Conservation (phyloP, 352 stramenopile species). For the Poterioochromonas sp. region DNA sequence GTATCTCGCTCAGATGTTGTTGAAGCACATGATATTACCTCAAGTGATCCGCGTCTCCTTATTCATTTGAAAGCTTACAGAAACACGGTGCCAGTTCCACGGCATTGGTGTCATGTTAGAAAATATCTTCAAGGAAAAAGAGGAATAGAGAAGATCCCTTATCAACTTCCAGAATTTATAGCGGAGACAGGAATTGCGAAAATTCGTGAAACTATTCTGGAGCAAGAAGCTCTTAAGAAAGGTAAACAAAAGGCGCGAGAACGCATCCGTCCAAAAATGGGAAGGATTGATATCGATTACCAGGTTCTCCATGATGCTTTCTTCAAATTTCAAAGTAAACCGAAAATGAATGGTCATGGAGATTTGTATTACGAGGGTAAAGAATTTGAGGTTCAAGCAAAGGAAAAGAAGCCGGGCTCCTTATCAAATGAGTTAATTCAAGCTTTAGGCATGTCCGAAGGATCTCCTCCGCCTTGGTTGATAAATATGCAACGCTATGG, state of each 20-base stretch:
- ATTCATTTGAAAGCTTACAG: conserved; percentile 87
- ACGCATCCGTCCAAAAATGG: conserved; percentile 86
- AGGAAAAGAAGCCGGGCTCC: conserved; percentile 72
- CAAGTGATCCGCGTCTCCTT: conserved; percentile 83
- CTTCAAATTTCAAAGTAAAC: conserved; percentile 96
- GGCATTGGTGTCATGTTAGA: conserved; percentile 93
- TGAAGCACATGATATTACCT: conserved; percentile 90
- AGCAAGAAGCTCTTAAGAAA: conserved; percentile 76
- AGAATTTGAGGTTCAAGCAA: conserved; percentile 76
- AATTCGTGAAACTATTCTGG: conserved; percentile 45
- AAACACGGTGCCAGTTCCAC: conserved; percentile 89
- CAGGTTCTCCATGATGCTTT: conserved; percentile 94
- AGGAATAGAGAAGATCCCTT: conserved; percentile 87
- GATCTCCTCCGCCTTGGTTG: conserved; percentile 87
- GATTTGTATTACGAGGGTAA: conserved; percentile 96
- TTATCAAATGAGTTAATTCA: conserved; percentile 67
- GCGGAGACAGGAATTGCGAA: conserved; percentile 75
- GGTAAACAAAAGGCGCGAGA: conserved; percentile 81
- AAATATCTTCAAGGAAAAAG: conserved; percentile 95
- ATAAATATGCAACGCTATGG: conserved; percentile 97
- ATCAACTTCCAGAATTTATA: conserved; percentile 93
- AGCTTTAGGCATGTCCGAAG: conserved; percentile 85
- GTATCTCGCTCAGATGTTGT: conserved; percentile 63
- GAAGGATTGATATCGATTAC: conserved; percentile 94
- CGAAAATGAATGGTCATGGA: conserved; percentile 60